phyloP scores from a whole-genome alignment of 352 stramenopile species.

The Pythium scleroteichum region DNA sequence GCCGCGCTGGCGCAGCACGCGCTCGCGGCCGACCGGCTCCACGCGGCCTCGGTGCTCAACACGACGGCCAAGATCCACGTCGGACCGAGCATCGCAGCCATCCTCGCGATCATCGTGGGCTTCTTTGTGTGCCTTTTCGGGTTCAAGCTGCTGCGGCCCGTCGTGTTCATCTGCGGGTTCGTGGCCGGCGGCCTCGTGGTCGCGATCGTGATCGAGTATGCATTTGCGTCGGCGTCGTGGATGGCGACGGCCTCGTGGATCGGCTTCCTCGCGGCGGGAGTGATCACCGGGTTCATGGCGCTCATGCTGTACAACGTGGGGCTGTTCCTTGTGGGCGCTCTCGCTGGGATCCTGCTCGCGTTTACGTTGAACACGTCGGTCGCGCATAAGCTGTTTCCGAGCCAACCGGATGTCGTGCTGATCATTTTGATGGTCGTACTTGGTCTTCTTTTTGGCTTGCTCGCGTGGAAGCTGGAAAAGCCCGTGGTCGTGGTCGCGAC shows the following conservation, averaged over 20 bases:
- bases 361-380: constrained; percentile 58
- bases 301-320: constrained; percentile 50
- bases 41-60: constrained; percentile 30
- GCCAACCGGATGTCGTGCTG: constrained; percentile 46
- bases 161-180: constrained; percentile 49
- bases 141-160: constrained; percentile 41
- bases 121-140: constrained; percentile 35
- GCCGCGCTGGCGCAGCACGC: background rate
- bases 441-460: constrained; percentile 37
- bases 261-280: constrained; percentile 43
- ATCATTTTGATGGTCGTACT: constrained; percentile 47
- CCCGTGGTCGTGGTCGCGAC: constrained; percentile 57
- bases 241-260: constrained; percentile 54
- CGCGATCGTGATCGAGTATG: constrained; percentile 34
- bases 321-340: constrained; percentile 44
- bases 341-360: constrained; percentile 41
- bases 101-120: constrained; percentile 35
- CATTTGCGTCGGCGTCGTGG: constrained; percentile 32
- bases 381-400: constrained; percentile 34
- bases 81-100: constrained; percentile 37
- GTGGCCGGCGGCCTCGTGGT: constrained; percentile 43
- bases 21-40: constrained; percentile 13
- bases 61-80: constrained; percentile 33
- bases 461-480: constrained; percentile 53
- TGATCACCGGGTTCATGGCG: constrained; percentile 35